Evolutionary conservation across 352 stramenopile species (phyloP).

Genomic region (Plasmopara viticola): DNA sequence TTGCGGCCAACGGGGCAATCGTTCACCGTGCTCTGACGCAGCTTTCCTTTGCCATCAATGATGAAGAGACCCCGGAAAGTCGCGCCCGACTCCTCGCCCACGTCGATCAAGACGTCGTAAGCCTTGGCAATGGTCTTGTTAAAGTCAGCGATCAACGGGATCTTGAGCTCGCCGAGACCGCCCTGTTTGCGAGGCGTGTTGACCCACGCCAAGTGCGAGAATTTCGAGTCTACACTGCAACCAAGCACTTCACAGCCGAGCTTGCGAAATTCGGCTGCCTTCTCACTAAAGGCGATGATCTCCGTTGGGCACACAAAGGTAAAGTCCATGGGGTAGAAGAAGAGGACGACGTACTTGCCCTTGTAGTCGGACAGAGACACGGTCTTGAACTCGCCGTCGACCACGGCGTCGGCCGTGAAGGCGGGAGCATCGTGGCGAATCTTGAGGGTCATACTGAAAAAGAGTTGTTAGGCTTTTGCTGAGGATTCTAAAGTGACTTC

Average conservation of each 20-base stretch:
- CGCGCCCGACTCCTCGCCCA: conserved; percentile 52
- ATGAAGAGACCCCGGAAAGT: conserved; percentile 87
- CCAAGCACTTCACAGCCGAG: conserved; percentile 66
- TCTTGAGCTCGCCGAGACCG: conserved; percentile 86
- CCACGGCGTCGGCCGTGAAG: conserved; percentile 71
- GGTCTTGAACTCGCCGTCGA: conserved; percentile 79
- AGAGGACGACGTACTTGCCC: conserved; percentile 87
- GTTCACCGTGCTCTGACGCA: conserved; percentile 85
- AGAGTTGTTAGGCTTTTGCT: neutral
- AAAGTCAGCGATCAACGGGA: conserved; percentile 84
- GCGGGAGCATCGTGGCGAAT: conserved; percentile 58
- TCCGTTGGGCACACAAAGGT: conserved; percentile 89
- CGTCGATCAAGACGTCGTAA: conserved; percentile 78
- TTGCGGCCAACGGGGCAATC: conserved; percentile 81
- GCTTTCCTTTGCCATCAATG: conserved; percentile 77
- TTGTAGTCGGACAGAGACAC: conserved; percentile 78
- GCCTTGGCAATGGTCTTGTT: conserved; percentile 72
- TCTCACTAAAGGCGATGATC: conserved; percentile 85
- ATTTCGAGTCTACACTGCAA: conserved; percentile 80
- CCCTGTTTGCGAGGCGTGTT: conserved; percentile 83
- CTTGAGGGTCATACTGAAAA: conserved; percentile 39
- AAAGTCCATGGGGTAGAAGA: conserved; percentile 90
- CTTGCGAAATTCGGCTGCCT: conserved; percentile 61
- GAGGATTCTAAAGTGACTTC: too few relatives aligned
- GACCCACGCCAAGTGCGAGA: conserved; percentile 86